Evolutionary conservation across 495 filamentous ascomycete species (phyloP).

Genomic region (Terfezia boudieri): DNA sequence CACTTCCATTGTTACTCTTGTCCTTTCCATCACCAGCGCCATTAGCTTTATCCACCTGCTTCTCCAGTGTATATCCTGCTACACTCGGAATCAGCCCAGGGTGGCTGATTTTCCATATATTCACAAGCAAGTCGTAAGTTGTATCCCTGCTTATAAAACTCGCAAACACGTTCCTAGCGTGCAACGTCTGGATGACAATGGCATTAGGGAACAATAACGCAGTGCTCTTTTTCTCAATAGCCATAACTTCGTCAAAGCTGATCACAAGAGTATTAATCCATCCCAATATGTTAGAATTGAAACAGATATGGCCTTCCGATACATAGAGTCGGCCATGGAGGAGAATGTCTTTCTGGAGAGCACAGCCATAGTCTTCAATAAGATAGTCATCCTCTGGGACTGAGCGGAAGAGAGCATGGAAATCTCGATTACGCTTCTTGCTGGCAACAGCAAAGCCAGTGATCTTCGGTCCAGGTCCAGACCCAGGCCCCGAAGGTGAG

Average conservation of each 20-base stretch:
- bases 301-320: slow-evolving; percentile 92
- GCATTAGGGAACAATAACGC: slow-evolving; percentile 94
- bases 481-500: slow-evolving; percentile 13
- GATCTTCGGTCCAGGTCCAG: slow-evolving; percentile 38
- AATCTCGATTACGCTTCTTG: slow-evolving; percentile 88
- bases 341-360: slow-evolving; percentile 85
- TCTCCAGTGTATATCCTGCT: slow-evolving; percentile 63
- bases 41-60: slow-evolving; percentile 42
- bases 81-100: slow-evolving; percentile 69
- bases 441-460: slow-evolving; percentile 93
- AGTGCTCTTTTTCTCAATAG: slow-evolving; percentile 89
- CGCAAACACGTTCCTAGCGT: slow-evolving; percentile 86
- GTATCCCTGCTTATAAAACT: slow-evolving; percentile 86
- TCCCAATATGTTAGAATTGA: slow-evolving; percentile 94
- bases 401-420: slow-evolving; percentile 79
- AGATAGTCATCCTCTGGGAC: slow-evolving; percentile 96
- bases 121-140: slow-evolving; percentile 89
- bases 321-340: slow-evolving; percentile 86
- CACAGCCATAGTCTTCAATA: slow-evolving; percentile 96
- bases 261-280: slow-evolving; percentile 96
- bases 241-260: slow-evolving; percentile 91
- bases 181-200: slow-evolving; percentile 85
- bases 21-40: slow-evolving; percentile 18
- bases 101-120: slow-evolving; percentile 94
- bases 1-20: slow-evolving; percentile 29